Evolutionary conservation across 75 land plant genomes (phyloP).

Genomic region (Adiantum capillusveneris): DNA sequence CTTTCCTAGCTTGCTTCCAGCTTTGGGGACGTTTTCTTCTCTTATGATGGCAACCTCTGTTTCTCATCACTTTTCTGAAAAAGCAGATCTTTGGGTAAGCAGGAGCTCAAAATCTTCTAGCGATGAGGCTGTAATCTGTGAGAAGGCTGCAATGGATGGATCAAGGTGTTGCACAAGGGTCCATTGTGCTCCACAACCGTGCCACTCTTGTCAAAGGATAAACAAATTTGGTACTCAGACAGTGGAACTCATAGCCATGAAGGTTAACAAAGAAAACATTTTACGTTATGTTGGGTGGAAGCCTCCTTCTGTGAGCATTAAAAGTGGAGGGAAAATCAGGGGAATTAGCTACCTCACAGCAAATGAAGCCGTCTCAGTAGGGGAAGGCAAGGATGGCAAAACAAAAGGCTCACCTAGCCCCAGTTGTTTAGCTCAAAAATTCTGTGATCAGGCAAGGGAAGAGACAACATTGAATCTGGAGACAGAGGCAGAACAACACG

Average conservation of each 20-base stretch:
- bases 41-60: slow-evolving; percentile 29
- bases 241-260: background rate
- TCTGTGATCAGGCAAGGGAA: background rate
- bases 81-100: slow-evolving; percentile 3
- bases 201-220: too few species aligned
- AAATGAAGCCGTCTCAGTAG: background rate
- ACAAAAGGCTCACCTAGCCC: too few species aligned
- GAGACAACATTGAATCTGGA: background rate
- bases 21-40: slow-evolving; percentile 20
- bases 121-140: background rate
- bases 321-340: background rate
- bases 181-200: too few species aligned
- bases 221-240: background rate
- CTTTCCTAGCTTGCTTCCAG: slow-evolving; percentile 2
- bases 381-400: background rate
- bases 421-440: background rate
- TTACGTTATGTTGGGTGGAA: slow-evolving; percentile 4
- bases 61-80: slow-evolving; percentile 16
- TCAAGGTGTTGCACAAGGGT: too few species aligned
- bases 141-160: too few species aligned
- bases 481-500: too few species aligned
- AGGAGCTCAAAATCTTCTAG: background rate
- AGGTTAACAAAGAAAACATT: background rate
- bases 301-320: background rate
- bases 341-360: background rate